Base-by-base conservation (phyloP, 2,329 filamentous ascomycete genomes). In the Cercospora zeina region DNA sequence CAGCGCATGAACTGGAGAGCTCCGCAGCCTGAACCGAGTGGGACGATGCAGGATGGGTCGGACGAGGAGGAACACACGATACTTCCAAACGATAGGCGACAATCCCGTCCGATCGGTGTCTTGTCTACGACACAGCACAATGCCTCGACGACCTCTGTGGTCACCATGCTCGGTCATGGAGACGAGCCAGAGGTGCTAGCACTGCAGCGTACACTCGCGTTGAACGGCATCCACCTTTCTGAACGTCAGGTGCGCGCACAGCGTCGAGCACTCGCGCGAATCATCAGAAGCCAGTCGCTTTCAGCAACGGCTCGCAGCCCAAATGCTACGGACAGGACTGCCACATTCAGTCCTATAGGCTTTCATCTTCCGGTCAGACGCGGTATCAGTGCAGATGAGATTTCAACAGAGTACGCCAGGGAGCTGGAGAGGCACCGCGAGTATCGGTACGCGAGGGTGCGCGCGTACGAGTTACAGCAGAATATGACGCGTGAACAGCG, bases 121-220 rank as follows among this genome's bases (percentile, higher is more conserved):
- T n/a, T 16, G n/a, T 34, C 33, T 11, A 39, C 31, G 4, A n/a
- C 13, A 27, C 53, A 55, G 10, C 55, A 27, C 1, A 58, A 36
- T 8, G 55, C 34, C 2, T 58, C 55, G 2, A 54, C 24, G 33
- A 31, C 36, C 2, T 63, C 57, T 31, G 37, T 60, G 31, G 42
- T 49, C 19, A 63, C 61, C 21, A 53, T 50, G 27, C 42, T 63
- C 30, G 61, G 61, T 21, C 45, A 63, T 2, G 61, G 61, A 24
- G 51, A 63, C 34, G 61, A 63, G 37, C 56, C 50, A 13, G 51
- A 57, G 14, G 19, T 59, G 10, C 56, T 45, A 27, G 57, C 39
- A 9, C 19, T 57, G 1, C 56, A 54, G 5, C 50, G 31, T 13
- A 51, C 54, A 14, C 34, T 51, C 3, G 36, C 47, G 5, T 33